A percentile compares a stretch with the other conserved stretches of the same genome.
These are phyloP conservation scores for Mucor irregularis DNA, from an alignment of 371 early-diverging fungal genomes.

Conservation along the genomic window DNA sequence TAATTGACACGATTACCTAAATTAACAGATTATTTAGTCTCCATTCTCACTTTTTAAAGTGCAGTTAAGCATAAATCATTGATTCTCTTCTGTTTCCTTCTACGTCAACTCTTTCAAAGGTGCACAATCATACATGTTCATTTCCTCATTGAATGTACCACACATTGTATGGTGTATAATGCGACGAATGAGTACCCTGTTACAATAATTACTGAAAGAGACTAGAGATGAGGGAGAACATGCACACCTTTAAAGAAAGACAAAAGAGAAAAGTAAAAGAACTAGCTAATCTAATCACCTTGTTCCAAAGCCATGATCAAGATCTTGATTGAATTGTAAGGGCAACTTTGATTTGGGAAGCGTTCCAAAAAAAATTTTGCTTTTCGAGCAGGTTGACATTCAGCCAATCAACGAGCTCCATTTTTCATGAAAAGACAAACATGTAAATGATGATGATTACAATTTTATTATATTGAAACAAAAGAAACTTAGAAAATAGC, in stretches of 20 bases:
- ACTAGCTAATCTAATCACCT: conserved; percentile 2
- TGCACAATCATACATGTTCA: neutral
- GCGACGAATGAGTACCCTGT: no score
- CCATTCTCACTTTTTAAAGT: neutral
- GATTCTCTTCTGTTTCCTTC: no score
- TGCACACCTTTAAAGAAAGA: neutral
- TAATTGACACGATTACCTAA: conserved; percentile 60
- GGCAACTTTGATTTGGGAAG: conserved; percentile 2
- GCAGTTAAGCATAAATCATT: neutral
- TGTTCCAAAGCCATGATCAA: conserved; percentile 27
- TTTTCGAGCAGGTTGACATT: neutral
- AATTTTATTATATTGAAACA: no score
- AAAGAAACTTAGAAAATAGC: no score
- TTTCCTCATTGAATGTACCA: no score
- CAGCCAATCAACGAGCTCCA: conserved; percentile 10
- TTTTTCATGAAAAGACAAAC: no score
- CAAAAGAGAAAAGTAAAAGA: neutral
- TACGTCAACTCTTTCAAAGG: neutral
- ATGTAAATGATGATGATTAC: no score
- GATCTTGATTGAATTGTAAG: conserved; percentile 10
- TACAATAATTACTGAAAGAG: no score
- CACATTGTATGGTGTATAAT: no score
- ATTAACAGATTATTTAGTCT: neutral
- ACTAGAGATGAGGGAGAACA: no score
- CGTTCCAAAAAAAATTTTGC: conserved; percentile 5